Evolutionary conservation across 2,329 filamentous ascomycete species (phyloP), one percentile per base, ranked within the genome.

Genomic region (Coniochaeta ligniaria): DNA sequence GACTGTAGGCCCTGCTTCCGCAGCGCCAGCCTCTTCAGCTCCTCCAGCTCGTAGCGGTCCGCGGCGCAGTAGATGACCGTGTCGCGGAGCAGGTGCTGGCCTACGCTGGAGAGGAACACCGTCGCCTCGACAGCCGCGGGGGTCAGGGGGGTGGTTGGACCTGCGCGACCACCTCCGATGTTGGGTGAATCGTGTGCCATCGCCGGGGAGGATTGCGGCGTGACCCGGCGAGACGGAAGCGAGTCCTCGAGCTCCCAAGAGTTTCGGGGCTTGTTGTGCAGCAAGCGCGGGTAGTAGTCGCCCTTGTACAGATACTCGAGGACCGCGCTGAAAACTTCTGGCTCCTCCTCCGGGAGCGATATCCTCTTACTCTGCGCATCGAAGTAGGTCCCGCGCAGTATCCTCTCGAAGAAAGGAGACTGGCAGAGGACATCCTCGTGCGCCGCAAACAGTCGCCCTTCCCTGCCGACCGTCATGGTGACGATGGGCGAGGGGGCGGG

Each of bases 221-320:
- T 78, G 63, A 68, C 69, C 71, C 71, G 68, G 67, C 70, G 73
- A 22, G 54, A 38, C 35, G 54, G 28, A 65, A 73, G 74, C 78
- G 79, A 71, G 74, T 90, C 89, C 83, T 96, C 92, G 78, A 96
- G 90, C 74, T 91, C 87, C 90, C 91, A 96, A 79, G 88, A 89
- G 80, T 91, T 88, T 73, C 86, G 89, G 75, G 88, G 87, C 83
- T 90, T 92, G 84, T 91, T 90, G 76, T 92, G 91, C 68, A 96
- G 73, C 78, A 97, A 83, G 75, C 92, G 90, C 60, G 93, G 93
- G 76, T 90, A 95, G 79, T 96, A 96, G 83, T 96, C 92, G 67
- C 91, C 92, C 81, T 96, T 96, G 88, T 97, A 97, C 67, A 97
- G 86, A 75, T 93, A 97, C 80, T 97, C 93, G 79, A 97, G 91